phyloP scores from a whole-genome alignment of 75 land plant genomes.

The Pinus albicaulis region DNA sequence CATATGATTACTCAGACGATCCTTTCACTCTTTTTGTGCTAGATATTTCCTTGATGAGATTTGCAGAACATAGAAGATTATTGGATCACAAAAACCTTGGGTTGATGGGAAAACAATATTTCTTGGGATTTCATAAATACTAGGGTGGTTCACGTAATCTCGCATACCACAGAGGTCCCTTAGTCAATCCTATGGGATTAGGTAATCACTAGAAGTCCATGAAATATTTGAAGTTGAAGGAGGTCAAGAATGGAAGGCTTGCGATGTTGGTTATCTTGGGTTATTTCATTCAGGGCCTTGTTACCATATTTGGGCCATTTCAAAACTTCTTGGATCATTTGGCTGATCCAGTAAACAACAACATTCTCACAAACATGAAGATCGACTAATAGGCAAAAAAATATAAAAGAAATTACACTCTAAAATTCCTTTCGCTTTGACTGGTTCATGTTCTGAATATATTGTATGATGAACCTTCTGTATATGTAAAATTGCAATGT shows the following conservation, averaged over 20 bases:
- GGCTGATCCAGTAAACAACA: conserved; percentile 90
- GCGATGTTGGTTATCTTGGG: conserved; percentile 97
- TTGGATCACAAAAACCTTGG: too few species aligned
- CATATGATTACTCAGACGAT: conserved; percentile 97
- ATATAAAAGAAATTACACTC: too few species aligned
- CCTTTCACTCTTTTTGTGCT: conserved; percentile 88
- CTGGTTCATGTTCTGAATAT: too few species aligned
- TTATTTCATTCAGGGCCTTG: conserved; percentile 67
- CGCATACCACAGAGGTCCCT: conserved; percentile 89
- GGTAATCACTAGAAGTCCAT: conserved; percentile 90
- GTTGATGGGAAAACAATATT: conserved; percentile 94
- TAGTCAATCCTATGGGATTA: conserved; percentile 89
- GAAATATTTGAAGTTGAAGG: conserved; percentile 90
- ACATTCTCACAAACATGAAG: conserved; percentile 87
- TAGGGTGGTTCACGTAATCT: conserved; percentile 88
- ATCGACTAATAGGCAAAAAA: conserved; percentile 36
- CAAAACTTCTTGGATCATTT: conserved; percentile 90
- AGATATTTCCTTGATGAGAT: too few species aligned
- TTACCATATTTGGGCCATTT: conserved; percentile 86
- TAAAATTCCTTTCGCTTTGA: too few species aligned
- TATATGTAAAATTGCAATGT: too few species aligned
- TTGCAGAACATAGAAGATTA: too few species aligned
- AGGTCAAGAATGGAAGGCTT: conserved; percentile 91
- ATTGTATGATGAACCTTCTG: too few species aligned
- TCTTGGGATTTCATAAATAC: conserved; percentile 83